Evolutionary conservation across 352 stramenopile species (phyloP).

Genomic region (Pseudoperonospora humuli): DNA sequence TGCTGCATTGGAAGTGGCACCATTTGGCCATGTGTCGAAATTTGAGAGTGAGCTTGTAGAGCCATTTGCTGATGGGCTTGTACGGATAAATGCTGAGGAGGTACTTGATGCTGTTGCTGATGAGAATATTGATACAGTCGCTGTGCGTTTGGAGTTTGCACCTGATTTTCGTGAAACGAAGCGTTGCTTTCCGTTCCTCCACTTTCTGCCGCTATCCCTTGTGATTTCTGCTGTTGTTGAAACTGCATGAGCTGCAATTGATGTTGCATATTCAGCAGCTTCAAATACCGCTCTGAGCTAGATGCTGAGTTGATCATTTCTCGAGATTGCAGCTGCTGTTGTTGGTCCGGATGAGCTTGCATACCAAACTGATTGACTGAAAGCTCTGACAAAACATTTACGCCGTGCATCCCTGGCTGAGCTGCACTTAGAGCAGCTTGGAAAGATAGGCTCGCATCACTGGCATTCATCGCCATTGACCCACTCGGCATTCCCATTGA

Average conservation of each 20-base stretch:
- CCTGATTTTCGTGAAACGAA: constrained; percentile 43
- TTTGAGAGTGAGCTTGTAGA: constrained; percentile 31
- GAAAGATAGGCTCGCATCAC: constrained; percentile 24
- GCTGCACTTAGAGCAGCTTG: constrained; percentile 28
- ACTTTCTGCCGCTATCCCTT: constrained; percentile 25
- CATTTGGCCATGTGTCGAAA: constrained; percentile 39
- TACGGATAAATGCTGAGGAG: constrained; percentile 37
- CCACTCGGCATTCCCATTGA: constrained; percentile 20
- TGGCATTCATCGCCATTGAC: constrained; percentile 16
- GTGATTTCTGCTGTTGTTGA: constrained; percentile 60
- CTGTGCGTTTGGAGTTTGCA: constrained; percentile 38
- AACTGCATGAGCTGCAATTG: constrained; percentile 83
- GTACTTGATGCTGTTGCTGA: constrained; percentile 27
- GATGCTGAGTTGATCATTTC: constrained; percentile 36
- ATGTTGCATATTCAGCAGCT: constrained; percentile 81
- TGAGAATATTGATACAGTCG: constrained; percentile 36
- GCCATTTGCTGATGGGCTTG: constrained; percentile 54
- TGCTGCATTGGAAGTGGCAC: constrained; percentile 53
- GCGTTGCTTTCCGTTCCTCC: constrained; percentile 22
- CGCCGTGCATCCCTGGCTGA: constrained; percentile 24
- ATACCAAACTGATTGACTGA: constrained; percentile 36
- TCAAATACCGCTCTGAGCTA: constrained; percentile 74
- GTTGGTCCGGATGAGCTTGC: constrained; percentile 23
- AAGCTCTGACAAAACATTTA: constrained; percentile 26
- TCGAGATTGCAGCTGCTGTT: constrained; percentile 32